A percentile compares a stretch with the other conserved stretches of the same genome.
Evolutionary conservation across 2,329 filamentous ascomycete genomes (phyloP).

Genomic region (Trichoderma asperellum): DNA sequence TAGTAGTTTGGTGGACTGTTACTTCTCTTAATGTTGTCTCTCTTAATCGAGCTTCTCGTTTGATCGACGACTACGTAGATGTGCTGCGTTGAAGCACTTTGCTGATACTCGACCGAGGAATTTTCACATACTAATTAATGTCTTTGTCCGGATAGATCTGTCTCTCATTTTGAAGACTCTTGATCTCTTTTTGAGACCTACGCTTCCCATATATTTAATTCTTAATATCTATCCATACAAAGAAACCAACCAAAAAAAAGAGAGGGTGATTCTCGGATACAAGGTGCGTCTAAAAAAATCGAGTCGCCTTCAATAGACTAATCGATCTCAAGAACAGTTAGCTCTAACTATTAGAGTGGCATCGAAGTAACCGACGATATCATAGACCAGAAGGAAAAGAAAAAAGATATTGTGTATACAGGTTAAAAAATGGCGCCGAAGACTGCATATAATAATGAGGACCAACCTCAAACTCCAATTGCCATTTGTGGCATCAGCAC

Average conservation of each 20-base stretch:
- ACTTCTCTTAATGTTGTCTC: background rate
- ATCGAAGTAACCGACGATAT: background rate
- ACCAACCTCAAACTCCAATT: constrained; percentile 32
- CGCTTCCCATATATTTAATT: background rate
- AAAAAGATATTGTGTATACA: background rate
- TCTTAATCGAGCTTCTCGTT: constrained; percentile 6
- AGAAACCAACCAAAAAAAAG: background rate
- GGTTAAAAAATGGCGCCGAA: constrained; percentile 14
- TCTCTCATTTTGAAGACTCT: background rate
- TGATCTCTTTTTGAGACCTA: background rate
- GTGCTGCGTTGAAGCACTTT: constrained; percentile 15
- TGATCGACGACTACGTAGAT: constrained; percentile 10
- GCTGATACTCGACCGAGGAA: background rate
- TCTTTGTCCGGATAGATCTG: background rate
- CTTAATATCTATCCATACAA: background rate
- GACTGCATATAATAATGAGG: background rate
- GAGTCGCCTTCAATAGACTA: background rate
- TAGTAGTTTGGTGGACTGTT: background rate
- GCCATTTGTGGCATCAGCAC: constrained; percentile 41
- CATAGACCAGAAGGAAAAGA: background rate
- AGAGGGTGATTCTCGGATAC: background rate
- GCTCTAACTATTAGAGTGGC: background rate
- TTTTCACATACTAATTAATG: background rate
- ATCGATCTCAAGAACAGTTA: background rate
- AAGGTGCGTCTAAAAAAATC: background rate